Percentiles rank a stretch among this genome's conserved stretches.
These are phyloP conservation scores for Pythium folliculosum DNA, from an alignment of 352 stramenopile genomes.

Conservation along the genomic window DNA sequence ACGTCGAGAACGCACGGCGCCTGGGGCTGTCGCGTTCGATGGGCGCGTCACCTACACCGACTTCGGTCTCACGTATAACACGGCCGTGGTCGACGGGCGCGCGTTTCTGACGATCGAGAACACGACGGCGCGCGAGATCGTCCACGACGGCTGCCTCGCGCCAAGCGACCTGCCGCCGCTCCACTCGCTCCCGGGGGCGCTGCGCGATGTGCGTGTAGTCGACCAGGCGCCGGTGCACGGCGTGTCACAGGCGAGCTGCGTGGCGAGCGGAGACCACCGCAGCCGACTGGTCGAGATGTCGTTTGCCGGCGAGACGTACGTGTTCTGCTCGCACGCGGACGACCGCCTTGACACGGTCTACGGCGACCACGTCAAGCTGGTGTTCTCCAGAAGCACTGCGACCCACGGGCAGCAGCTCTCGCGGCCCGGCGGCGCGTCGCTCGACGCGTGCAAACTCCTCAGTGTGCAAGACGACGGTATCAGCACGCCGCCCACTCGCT, in stretches of 20 bases:
- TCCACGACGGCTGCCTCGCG: slow-evolving; percentile 24
- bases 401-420: neutral
- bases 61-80: slow-evolving; percentile 33
- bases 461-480: slow-evolving; percentile 2
- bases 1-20: neutral
- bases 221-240: slow-evolving; percentile 13
- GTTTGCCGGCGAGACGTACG: slow-evolving; percentile 39
- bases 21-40: slow-evolving; percentile 28
- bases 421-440: neutral
- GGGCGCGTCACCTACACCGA: slow-evolving; percentile 34
- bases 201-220: slow-evolving; percentile 32
- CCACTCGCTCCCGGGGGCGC: slow-evolving; percentile 22
- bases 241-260: slow-evolving; percentile 9
- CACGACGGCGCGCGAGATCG: slow-evolving; percentile 14
- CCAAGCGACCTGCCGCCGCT: slow-evolving; percentile 29
- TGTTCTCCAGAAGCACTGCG: neutral
- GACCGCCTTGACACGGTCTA: neutral
- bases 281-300: slow-evolving; percentile 35
- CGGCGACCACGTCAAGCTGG: neutral
- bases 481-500: too few relatives aligned
- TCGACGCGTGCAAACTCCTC: neutral
- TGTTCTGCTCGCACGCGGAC: slow-evolving; percentile 33
- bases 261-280: slow-evolving; percentile 22
- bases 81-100: slow-evolving; percentile 34
- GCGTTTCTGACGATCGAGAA: slow-evolving; percentile 32